Conservation (phyloP, 192 early-diverging fungal genomes). For the Coemansia guatemalensis region DNA sequence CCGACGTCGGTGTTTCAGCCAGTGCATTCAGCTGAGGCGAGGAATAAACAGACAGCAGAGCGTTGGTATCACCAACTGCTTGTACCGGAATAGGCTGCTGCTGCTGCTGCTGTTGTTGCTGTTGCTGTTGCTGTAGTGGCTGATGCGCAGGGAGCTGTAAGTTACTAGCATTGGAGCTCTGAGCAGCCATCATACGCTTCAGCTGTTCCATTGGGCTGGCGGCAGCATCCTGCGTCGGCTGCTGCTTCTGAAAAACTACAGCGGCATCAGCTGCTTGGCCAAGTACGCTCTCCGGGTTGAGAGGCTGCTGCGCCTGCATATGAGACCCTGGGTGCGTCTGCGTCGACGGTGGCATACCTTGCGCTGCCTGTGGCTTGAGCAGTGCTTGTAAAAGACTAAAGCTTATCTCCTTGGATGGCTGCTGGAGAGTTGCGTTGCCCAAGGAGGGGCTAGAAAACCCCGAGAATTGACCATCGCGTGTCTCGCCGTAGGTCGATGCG, state of each 20-base stretch:
- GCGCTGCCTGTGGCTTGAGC: constrained; percentile 40
- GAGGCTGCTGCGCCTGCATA: constrained; percentile 10
- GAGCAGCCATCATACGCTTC: constrained; percentile 42
- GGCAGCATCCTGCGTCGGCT: neutral
- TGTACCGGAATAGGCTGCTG: neutral
- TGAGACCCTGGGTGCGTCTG: constrained; percentile 27
- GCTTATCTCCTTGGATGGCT: constrained; percentile 32
- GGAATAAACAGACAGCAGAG: constrained; percentile 13
- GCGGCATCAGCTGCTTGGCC: constrained; percentile 10
- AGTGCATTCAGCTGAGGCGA: constrained; percentile 16
- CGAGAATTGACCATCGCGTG: constrained; percentile 18
- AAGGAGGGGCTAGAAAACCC: constrained; percentile 29
- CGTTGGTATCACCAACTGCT: neutral
- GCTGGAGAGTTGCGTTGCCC: constrained; percentile 30
- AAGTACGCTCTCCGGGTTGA: constrained; percentile 25
- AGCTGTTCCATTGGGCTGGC: constrained; percentile 40
- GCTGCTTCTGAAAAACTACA: constrained; percentile 4
- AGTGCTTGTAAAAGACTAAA: constrained; percentile 44
- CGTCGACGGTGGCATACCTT: neutral
- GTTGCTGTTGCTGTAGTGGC: constrained; percentile 17
- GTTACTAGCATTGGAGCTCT: constrained; percentile 8
- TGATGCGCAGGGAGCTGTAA: constrained; percentile 8
- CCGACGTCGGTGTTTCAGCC: neutral
- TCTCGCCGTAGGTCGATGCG: constrained; percentile 1
- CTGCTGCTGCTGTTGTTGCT: constrained; percentile 9